Conservation (phyloP, 768 basidiomycete species). For the Boletales sp. region DNA sequence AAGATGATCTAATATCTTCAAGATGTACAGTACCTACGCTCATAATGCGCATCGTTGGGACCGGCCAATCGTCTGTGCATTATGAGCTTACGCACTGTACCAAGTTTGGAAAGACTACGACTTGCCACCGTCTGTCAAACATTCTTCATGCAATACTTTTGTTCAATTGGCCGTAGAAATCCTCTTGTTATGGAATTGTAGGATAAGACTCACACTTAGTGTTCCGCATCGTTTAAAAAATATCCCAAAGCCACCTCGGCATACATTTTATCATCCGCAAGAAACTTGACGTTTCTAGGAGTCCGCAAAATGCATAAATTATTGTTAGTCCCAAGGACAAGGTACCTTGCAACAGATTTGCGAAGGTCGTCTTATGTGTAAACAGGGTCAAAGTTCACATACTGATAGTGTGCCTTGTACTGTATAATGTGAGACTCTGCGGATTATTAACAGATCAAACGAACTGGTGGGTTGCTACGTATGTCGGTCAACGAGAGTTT, state of each 20-base stretch:
- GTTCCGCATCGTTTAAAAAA: neutral
- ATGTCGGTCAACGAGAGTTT: too few relatives aligned
- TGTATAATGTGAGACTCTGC: constrained; percentile 3
- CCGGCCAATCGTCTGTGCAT: too few relatives aligned
- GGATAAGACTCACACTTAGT: constrained; percentile 75
- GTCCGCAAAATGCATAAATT: constrained; percentile 80
- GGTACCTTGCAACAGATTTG: constrained; percentile 63
- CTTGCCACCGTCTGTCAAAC: constrained; percentile 85
- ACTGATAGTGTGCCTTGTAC: constrained; percentile 87
- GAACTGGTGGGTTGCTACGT: constrained; percentile 82
- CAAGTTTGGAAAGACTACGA: constrained; percentile 47
- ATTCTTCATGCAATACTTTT: constrained; percentile 58
- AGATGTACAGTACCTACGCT: too few relatives aligned
- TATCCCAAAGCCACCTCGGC: neutral
- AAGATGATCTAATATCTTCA: neutral
- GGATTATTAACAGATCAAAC: constrained; percentile 6
- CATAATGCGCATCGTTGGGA: too few relatives aligned
- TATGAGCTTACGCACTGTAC: too few relatives aligned
- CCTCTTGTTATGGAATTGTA: constrained; percentile 72
- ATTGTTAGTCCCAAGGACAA: constrained; percentile 72
- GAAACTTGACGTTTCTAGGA: constrained; percentile 76
- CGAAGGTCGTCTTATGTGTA: constrained; percentile 63
- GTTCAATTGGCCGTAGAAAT: constrained; percentile 67
- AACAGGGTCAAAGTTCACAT: constrained; percentile 58
- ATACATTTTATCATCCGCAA: constrained; percentile 47